Base-by-base conservation (phyloP, 108 stramenopile genomes). In the Fistulifera pelliculosa region DNA sequence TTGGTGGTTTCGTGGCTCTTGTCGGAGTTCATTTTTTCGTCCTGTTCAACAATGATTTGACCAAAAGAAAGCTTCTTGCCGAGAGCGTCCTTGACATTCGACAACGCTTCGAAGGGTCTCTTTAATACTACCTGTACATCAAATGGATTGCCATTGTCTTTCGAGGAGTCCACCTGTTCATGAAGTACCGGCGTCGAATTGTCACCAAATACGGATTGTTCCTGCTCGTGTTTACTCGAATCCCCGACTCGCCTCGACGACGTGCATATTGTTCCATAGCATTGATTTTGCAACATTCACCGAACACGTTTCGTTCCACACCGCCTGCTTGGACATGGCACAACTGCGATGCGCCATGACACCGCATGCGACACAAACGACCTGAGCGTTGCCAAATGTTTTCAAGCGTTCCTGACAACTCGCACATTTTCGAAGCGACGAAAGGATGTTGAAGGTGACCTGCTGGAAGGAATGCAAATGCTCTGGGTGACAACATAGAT, bases 271-370 rank as follows among this genome's bases (percentile, higher is more conserved):
- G 17, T 16, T 16, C 17, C 17, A 16, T 48, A 2, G 4, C 25
- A 26, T 51, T 7, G 24, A 51, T 19, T 51, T 51, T 23, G 50
- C 12, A 5, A 19, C 50, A 49, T 66, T 72, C 25, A 68, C 63
- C 0, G 54, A 47, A 49, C 75, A 70, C 4, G 40, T 27, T 41
- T 58, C 64, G 7, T 55, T 54, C 69, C 65, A 76, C 23, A 61
- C 10, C 10, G 52, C 23, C 14, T 25, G 15, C 41, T 51, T 43
- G 18, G 66, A 60, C 38, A 83, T 62, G 2, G 81, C 81, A 71
- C 87, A 90, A 2, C 54, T 43, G 57, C 87, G 61, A 73, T 90
- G 89, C 1, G 85, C 80, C 56, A 79, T 76, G 0, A 70, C 65
- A 0, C 74, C 73, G 65, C 89, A 90, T 12, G 89, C 76, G 0